A percentile compares a stretch with the other conserved stretches of the same genome.
Evolutionary conservation across 2,329 filamentous ascomycete genomes (phyloP).

Genomic region (Penicillium aurantiogriseum): DNA sequence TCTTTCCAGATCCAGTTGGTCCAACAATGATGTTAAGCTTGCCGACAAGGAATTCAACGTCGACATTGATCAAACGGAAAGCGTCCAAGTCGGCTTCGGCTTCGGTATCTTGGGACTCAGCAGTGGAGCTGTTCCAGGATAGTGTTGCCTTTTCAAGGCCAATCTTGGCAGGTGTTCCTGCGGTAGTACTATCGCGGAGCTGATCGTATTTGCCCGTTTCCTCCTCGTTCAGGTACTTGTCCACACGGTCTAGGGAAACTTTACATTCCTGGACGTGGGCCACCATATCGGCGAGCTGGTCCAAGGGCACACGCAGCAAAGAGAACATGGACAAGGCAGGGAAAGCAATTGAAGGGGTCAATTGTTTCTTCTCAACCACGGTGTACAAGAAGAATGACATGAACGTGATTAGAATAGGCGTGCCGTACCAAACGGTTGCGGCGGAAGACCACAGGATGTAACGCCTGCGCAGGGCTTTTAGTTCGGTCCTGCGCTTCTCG

Average conservation of each 20-base stretch:
- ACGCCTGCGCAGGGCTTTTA: slow-evolving; percentile 73
- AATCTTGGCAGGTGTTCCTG: slow-evolving; percentile 70
- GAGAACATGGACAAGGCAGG: slow-evolving; percentile 95
- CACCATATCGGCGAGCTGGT: slow-evolving; percentile 97
- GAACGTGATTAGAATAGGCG: slow-evolving; percentile 92
- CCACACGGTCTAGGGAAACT: slow-evolving; percentile 93
- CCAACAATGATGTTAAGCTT: slow-evolving; percentile 91
- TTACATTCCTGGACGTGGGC: slow-evolving; percentile 97
- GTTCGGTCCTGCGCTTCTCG: slow-evolving; percentile 78
- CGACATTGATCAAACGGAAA: slow-evolving; percentile 78
- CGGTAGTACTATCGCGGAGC: slow-evolving; percentile 68
- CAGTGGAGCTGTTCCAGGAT: slow-evolving; percentile 71
- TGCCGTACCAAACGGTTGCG: slow-evolving; percentile 94
- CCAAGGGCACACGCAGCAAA: slow-evolving; percentile 84
- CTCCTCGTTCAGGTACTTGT: slow-evolving; percentile 87
- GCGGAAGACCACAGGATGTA: slow-evolving; percentile 91
- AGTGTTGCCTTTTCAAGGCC: slow-evolving; percentile 83
- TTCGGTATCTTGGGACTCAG: slow-evolving; percentile 55
- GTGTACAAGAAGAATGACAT: slow-evolving; percentile 95
- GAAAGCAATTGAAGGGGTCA: slow-evolving; percentile 91
- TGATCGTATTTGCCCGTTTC: slow-evolving; percentile 96
- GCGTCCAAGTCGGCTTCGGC: slow-evolving; percentile 66
- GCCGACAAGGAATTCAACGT: slow-evolving; percentile 79
- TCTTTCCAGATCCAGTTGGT: slow-evolving; percentile 92
- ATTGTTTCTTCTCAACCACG: slow-evolving; percentile 78